Conservation (phyloP, 1,139 yeast genomes). For the Diutina rugosa region DNA sequence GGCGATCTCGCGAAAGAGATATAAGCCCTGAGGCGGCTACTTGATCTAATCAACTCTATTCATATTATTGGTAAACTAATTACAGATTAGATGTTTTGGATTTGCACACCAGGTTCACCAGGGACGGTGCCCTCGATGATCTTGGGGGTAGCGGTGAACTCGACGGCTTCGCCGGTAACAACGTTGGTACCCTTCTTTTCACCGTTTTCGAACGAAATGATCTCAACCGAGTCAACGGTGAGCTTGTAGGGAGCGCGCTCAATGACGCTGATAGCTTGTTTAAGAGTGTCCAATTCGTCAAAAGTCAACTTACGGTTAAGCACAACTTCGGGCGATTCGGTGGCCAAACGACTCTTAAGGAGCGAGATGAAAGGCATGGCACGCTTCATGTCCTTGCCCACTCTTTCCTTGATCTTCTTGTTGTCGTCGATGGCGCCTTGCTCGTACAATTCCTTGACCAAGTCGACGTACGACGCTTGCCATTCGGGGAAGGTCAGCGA, state of each 20-base stretch:
- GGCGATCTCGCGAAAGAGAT: not conserved
- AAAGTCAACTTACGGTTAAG: conserved; percentile 80
- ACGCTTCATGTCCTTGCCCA: conserved; percentile 77
- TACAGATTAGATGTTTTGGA: conserved; percentile 36
- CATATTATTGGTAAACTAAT: not conserved
- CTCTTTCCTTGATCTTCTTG: conserved; percentile 44
- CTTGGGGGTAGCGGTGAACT: conserved; percentile 49
- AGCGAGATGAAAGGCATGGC: conserved; percentile 95
- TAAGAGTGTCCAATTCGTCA: conserved; percentile 60
- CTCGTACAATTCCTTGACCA: conserved; percentile 72
- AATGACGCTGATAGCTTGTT: conserved; percentile 40
- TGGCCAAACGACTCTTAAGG: conserved; percentile 62
- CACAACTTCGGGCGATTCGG: conserved; percentile 59
- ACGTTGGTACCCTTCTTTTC: conserved; percentile 49
- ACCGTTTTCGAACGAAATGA: conserved; percentile 49
- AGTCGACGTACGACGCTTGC: conserved; percentile 81
- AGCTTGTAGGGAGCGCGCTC: conserved; percentile 57
- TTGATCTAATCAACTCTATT: not conserved
- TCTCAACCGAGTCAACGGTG: conserved; percentile 40
- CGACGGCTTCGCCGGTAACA: conserved; percentile 58
- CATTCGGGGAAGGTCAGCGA: conserved; percentile 88
- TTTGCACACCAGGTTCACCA: conserved; percentile 80
- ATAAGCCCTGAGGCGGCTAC: not conserved
- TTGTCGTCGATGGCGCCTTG: conserved; percentile 47
- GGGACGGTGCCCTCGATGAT: conserved; percentile 79